phyloP scores from a whole-genome alignment of 495 filamentous ascomycete genomes.

The Tuber microsphaerosporum region DNA sequence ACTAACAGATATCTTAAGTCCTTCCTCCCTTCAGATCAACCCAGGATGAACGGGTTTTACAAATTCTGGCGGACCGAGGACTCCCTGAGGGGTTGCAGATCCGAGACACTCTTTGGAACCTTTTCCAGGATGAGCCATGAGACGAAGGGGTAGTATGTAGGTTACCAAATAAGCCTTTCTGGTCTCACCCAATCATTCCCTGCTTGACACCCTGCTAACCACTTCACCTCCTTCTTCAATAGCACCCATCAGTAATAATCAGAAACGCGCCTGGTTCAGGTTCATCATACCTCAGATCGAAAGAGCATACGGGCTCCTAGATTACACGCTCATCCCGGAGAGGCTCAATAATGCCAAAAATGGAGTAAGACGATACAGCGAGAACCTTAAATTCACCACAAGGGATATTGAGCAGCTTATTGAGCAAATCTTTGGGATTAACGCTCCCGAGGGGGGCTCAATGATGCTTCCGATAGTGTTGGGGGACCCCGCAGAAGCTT shows the following conservation, averaged over 20 bases:
- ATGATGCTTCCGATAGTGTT: not conserved
- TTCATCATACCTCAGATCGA: not conserved
- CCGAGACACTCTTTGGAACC: accelerated
- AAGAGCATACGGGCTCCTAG: not conserved
- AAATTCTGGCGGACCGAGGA: too few relatives aligned
- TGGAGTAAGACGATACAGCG: too few relatives aligned
- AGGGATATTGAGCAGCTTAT: too few relatives aligned
- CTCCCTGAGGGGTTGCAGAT: not conserved
- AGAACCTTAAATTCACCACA: too few relatives aligned
- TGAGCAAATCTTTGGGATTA: too few relatives aligned
- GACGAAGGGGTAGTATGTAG: accelerated
- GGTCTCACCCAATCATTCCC: not conserved
- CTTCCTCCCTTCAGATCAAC: not conserved
- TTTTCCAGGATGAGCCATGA: not conserved
- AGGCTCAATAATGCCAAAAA: not conserved
- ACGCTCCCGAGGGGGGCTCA: not conserved
- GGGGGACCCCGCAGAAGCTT: not conserved
- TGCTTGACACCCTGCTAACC: not conserved
- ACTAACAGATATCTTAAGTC: not conserved
- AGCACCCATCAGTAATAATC: not conserved
- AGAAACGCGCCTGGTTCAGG: not conserved
- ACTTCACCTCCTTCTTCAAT: not conserved
- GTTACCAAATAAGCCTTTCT: not conserved
- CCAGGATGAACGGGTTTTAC: not conserved
- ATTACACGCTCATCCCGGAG: not conserved